Evolutionary conservation across 1,284 basidiomycete genomes (phyloP).

Genomic region (Testicularia cyperi): DNA sequence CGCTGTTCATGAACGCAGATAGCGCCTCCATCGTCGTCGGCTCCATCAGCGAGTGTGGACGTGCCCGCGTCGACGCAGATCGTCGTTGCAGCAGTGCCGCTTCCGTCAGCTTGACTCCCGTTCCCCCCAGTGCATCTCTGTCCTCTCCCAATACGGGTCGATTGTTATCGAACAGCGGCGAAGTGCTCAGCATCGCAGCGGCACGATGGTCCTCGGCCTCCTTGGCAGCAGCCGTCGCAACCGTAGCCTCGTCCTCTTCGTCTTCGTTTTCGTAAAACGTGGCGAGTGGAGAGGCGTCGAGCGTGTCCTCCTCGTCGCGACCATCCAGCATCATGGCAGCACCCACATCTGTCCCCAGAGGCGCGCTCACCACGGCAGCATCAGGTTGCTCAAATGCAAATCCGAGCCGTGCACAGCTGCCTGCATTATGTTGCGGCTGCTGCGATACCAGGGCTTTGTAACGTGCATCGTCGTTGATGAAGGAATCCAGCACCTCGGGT

Average conservation of each 20-base stretch:
- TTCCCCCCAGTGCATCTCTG: background rate
- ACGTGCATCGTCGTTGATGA: constrained; percentile 19
- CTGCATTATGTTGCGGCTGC: background rate
- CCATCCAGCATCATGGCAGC: constrained; percentile 23
- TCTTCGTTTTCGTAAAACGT: background rate
- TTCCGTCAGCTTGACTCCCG: constrained; percentile 15
- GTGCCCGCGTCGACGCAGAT: constrained; percentile 6
- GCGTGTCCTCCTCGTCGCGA: constrained; percentile 12
- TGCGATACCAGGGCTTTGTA: background rate
- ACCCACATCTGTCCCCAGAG: constrained; percentile 2
- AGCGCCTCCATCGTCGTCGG: constrained; percentile 37
- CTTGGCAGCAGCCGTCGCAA: constrained; percentile 1
- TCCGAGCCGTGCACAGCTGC: constrained; percentile 6
- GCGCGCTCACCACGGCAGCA: constrained; percentile 6
- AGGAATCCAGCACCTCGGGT: constrained; percentile 38
- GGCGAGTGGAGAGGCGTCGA: background rate
- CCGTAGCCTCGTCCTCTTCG: background rate
- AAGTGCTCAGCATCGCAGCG: constrained; percentile 3
- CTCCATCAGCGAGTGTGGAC: constrained; percentile 13
- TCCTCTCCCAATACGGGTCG: constrained; percentile 22
- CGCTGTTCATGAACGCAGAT: constrained; percentile 33
- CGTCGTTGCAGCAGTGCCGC: constrained; percentile 24
- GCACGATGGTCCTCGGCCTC: constrained; percentile 1
- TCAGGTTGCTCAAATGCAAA: constrained; percentile 23
- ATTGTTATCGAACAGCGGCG: constrained; percentile 24